Evolutionary conservation across 176 grass and related monocot species (phyloP).

Genomic region (Oryza meridionalis): DNA sequence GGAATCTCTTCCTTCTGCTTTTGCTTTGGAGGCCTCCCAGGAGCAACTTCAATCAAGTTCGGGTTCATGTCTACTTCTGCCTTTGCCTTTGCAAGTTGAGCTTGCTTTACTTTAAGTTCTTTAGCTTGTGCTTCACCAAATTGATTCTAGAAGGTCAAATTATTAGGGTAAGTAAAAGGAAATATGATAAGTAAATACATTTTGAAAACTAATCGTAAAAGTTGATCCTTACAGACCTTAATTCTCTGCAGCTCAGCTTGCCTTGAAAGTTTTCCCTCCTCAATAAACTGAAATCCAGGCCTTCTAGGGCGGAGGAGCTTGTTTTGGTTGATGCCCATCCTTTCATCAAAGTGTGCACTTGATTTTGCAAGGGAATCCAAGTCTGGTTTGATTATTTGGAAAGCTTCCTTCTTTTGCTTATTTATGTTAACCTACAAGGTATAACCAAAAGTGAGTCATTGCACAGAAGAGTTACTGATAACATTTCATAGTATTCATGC

Average conservation of each 20-base stretch:
- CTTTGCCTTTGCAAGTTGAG: conserved; percentile 92
- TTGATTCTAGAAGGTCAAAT: conserved; percentile 67
- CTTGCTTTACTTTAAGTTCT: conserved; percentile 87
- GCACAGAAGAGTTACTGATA: conserved; percentile 6
- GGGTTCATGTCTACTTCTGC: conserved; percentile 87
- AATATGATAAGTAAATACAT: conserved; percentile 22
- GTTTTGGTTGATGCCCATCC: conserved; percentile 89
- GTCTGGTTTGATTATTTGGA: conserved; percentile 97
- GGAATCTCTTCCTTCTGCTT: conserved; percentile 92
- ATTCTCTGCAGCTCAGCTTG: conserved; percentile 91
- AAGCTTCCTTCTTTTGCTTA: conserved; percentile 96
- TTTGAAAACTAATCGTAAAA: conserved; percentile 21
- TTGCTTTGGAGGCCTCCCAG: conserved; percentile 65
- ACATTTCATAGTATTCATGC: conserved; percentile 5
- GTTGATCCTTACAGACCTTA: conserved; percentile 52
- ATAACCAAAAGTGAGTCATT: conserved; percentile 32
- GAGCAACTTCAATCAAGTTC: conserved; percentile 87
- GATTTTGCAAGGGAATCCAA: conserved; percentile 82
- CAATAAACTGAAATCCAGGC: conserved; percentile 86
- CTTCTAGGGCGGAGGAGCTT: conserved; percentile 87
- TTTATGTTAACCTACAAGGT: conserved; percentile 87
- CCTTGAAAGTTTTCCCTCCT: conserved; percentile 89
- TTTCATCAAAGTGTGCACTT: conserved; percentile 85
- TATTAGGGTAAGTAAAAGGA: conserved; percentile 25
- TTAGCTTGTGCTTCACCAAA: conserved; percentile 98